Evolutionary conservation across 768 basidiomycete species (phyloP).

Genomic region (Psilocybe cyanescens): DNA sequence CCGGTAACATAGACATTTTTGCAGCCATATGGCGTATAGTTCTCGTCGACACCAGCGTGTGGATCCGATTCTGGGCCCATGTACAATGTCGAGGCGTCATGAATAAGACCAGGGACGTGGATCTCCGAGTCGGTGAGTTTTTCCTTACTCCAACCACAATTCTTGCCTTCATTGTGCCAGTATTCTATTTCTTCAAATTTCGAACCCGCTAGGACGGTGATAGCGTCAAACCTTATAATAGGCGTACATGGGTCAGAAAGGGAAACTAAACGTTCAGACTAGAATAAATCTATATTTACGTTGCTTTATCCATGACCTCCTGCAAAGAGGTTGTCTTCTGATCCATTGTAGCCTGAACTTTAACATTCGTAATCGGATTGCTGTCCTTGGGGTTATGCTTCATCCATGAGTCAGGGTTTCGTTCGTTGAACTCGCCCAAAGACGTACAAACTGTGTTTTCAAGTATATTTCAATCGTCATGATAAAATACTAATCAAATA

Average conservation of each 20-base stretch:
- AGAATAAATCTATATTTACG: not conserved
- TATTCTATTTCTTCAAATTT: not conserved
- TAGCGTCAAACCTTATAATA: not conserved
- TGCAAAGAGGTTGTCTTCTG: not conserved
- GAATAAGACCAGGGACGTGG: constrained; percentile 7
- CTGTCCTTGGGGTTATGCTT: not conserved
- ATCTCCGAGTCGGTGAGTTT: not conserved
- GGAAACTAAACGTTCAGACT: too few species aligned
- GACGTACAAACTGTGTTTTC: not conserved
- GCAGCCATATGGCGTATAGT: constrained; percentile 7
- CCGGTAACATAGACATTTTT: constrained; percentile 18
- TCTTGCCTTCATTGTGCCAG: constrained; percentile 5
- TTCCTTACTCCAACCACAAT: constrained; percentile 1
- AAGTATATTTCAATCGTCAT: not conserved
- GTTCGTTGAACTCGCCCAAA: constrained; percentile 11
- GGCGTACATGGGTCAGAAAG: not conserved
- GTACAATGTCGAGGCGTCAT: constrained; percentile 4
- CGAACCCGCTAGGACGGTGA: constrained; percentile 3
- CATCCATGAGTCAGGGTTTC: constrained; percentile 7
- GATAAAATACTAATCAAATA: not conserved
- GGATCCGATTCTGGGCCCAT: constrained; percentile 2
- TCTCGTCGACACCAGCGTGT: constrained; percentile 4
- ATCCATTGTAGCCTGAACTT: constrained; percentile 4
- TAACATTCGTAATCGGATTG: constrained; percentile 6
- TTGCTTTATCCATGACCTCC: constrained; percentile 10